phyloP scores from a whole-genome alignment of 1,139 yeast genomes.

The Candida frijolesensis region DNA sequence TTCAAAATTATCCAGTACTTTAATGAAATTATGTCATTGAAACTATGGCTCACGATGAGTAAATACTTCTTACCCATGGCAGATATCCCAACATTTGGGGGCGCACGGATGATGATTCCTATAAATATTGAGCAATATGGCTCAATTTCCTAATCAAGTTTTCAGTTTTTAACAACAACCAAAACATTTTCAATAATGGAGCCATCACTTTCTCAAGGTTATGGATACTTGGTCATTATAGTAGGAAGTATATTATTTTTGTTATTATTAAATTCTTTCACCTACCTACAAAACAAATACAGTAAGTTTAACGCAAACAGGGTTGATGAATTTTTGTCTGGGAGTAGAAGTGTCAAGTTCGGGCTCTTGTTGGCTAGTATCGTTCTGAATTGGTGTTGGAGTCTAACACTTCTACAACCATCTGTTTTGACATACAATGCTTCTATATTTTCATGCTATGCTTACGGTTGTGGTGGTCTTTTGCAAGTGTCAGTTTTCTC shows the following conservation, averaged over 20 bases:
- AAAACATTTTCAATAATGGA: conserved; percentile 19
- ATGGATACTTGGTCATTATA: conserved; percentile 36
- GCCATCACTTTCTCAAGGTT: conserved; percentile 35
- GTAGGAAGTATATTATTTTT: conserved; percentile 40
- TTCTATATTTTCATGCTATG: background rate
- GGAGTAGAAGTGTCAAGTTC: conserved; percentile 35
- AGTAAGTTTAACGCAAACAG: conserved; percentile 26
- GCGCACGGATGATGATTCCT: background rate
- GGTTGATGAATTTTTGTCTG: conserved; percentile 40
- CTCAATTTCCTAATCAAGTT: background rate
- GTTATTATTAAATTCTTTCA: conserved; percentile 30
- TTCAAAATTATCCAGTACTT: too few species aligned
- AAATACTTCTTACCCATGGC: background rate
- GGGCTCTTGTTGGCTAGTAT: conserved; percentile 37
- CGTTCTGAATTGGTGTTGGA: conserved; percentile 42
- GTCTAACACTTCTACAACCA: conserved; percentile 29
- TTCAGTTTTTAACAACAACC: background rate
- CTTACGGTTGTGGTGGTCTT: conserved; percentile 32
- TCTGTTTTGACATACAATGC: conserved; percentile 17
- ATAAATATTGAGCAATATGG: background rate
- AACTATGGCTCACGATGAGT: background rate
- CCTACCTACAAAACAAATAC: conserved; percentile 31
- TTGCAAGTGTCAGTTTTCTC: conserved; percentile 40
- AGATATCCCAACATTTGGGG: background rate
- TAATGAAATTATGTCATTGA: background rate